Percentiles rank a stretch among this genome's conserved stretches.
Evolutionary conservation across 345 rosid genomes (phyloP).

Genomic region (Carallia pectinifolia): DNA sequence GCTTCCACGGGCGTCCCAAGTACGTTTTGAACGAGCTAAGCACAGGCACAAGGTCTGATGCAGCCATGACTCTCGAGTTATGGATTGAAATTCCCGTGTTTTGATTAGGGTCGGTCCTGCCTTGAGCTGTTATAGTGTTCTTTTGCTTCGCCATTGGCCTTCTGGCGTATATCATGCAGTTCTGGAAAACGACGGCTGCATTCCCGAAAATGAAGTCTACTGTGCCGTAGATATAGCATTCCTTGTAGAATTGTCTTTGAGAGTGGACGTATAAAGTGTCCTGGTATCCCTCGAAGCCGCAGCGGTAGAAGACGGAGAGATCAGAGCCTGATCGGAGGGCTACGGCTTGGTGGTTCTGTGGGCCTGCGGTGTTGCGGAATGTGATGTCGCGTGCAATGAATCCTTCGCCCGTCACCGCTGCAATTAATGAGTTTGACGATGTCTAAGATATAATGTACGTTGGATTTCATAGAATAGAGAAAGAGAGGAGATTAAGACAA

Average conservation of each 20-base stretch:
- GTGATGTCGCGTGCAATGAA: constrained; percentile 58
- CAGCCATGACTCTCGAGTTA: constrained; percentile 67
- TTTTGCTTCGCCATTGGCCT: constrained; percentile 64
- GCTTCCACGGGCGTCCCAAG: constrained; percentile 85
- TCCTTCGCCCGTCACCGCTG: constrained; percentile 62
- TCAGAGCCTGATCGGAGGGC: constrained; percentile 88
- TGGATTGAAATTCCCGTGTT: constrained; percentile 84
- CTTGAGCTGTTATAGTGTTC: constrained; percentile 76
- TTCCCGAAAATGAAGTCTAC: constrained; percentile 91
- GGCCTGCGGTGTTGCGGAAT: constrained; percentile 66
- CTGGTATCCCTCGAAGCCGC: constrained; percentile 79
- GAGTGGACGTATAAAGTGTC: constrained; percentile 84
- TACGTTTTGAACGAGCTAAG: constrained; percentile 49
- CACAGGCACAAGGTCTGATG: constrained; percentile 65
- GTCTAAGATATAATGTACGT: neutral
- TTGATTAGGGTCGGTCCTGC: constrained; percentile 77
- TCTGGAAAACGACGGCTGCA: constrained; percentile 75
- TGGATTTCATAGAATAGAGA: neutral
- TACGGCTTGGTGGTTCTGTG: constrained; percentile 71
- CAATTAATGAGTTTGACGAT: constrained; percentile 1
- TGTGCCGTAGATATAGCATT: constrained; percentile 77
- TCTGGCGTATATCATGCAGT: constrained; percentile 71
- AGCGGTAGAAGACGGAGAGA: constrained; percentile 73
- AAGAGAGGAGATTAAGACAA: too few species aligned
- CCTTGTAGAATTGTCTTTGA: constrained; percentile 78